A percentile compares a stretch with the other conserved stretches of the same genome.
These are phyloP conservation scores for Arthrobotrys iridis DNA, from an alignment of 2,329 filamentous ascomycete species.

Conservation along the genomic window DNA sequence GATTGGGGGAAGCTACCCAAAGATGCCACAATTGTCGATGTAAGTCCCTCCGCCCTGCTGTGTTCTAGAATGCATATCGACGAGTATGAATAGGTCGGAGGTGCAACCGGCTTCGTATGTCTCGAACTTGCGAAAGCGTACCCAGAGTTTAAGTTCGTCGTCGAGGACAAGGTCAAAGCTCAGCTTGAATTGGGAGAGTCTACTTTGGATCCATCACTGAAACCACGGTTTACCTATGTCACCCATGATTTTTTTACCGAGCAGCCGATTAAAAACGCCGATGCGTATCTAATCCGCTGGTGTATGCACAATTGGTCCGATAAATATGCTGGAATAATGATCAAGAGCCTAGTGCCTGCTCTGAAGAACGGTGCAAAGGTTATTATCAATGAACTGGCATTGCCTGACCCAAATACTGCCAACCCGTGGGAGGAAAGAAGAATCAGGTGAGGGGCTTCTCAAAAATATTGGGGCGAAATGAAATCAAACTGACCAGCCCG, in stretches of 20 bases:
- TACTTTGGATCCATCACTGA: slow-evolving; percentile 4
- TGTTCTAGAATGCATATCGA: neutral
- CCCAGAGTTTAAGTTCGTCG: slow-evolving; percentile 67
- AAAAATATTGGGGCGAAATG: slow-evolving; percentile 1
- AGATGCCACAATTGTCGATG: slow-evolving; percentile 68
- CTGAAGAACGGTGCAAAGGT: slow-evolving; percentile 68
- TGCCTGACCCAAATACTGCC: slow-evolving; percentile 53
- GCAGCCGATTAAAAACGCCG: slow-evolving; percentile 67
- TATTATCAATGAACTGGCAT: slow-evolving; percentile 61
- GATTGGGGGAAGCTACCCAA: slow-evolving; percentile 65
- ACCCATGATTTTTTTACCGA: slow-evolving; percentile 70
- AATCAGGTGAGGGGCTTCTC: slow-evolving; percentile 55
- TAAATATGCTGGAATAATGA: slow-evolving; percentile 65
- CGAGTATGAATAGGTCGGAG: slow-evolving; percentile 61
- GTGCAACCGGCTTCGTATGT: slow-evolving; percentile 69
- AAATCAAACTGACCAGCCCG: slow-evolving; percentile 53
- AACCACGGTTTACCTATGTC: slow-evolving; percentile 60
- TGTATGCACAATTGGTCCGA: slow-evolving; percentile 73
- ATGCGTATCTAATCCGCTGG: slow-evolving; percentile 70
- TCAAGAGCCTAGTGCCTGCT: slow-evolving; percentile 67
- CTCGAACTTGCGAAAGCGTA: slow-evolving; percentile 67
- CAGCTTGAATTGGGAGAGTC: slow-evolving; percentile 45
- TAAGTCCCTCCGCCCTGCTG: slow-evolving; percentile 59
- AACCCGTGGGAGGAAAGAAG: slow-evolving; percentile 56
- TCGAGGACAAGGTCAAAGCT: slow-evolving; percentile 64